A percentile compares a stretch with the other conserved stretches of the same genome.
Evolutionary conservation across 2,329 filamentous ascomycete species (phyloP).

Genomic region (Phoma sp.): DNA sequence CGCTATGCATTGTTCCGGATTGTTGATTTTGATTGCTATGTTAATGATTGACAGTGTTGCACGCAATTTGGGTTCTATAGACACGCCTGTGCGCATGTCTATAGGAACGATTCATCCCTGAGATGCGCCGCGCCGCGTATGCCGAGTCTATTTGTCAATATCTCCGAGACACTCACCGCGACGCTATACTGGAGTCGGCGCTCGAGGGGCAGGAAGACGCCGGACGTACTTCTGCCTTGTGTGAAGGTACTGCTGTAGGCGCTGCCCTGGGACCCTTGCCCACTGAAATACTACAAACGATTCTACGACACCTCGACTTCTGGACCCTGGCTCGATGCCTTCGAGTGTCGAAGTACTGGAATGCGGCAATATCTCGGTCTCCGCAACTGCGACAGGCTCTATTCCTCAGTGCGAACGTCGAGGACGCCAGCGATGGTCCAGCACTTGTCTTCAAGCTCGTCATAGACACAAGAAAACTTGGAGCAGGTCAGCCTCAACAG

Average conservation of each 20-base stretch:
- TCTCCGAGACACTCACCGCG: conserved; percentile 5
- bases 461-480: conserved; percentile 11
- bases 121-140: conserved; percentile 15
- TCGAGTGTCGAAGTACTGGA: conserved; percentile 13
- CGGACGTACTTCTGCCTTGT: conserved; percentile 3
- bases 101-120: conserved; percentile 1
- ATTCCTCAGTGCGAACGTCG: conserved; percentile 9
- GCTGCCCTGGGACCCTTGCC: conserved; percentile 9
- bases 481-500: conserved; percentile 3
- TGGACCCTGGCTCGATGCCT: conserved; percentile 17
- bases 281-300: conserved; percentile 11
- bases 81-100: conserved; percentile 16
- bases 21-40: not conserved
- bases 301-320: conserved; percentile 14
- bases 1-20: conserved; percentile 4
- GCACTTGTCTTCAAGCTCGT: conserved; percentile 17
- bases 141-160: conserved; percentile 15
- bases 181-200: conserved; percentile 7
- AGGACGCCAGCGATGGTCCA: conserved; percentile 7
- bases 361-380: conserved; percentile 13
- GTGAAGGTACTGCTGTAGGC: conserved; percentile 2
- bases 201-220: conserved; percentile 14
- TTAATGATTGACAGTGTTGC: conserved; percentile 8
- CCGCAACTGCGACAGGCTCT: conserved; percentile 12
- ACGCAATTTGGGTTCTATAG: conserved; percentile 9